Evolutionary conservation across 192 early-diverging fungal species (phyloP).

Genomic region (Umbelopsis isabellina): DNA sequence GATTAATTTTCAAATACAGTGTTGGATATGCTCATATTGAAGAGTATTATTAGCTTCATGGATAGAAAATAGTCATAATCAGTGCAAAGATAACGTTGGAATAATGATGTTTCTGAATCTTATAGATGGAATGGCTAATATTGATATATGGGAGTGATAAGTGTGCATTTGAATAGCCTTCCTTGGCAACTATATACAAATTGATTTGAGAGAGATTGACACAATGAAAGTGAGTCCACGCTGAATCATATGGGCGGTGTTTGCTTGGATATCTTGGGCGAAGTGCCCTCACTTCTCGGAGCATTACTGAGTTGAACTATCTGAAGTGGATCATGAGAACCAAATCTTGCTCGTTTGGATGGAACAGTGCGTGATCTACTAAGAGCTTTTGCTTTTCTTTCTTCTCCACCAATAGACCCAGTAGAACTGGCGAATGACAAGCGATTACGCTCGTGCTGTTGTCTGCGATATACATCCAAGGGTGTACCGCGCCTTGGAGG

Average conservation of each 20-base stretch:
- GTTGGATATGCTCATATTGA: too few species aligned
- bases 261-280: slow-evolving; percentile 1
- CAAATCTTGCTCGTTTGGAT: slow-evolving; percentile 31
- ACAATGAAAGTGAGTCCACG: not conserved
- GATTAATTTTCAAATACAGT: too few species aligned
- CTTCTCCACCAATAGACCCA: slow-evolving; percentile 3
- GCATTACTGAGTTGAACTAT: slow-evolving; percentile 29
- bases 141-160: too few species aligned
- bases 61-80: too few species aligned
- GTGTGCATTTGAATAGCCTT: too few species aligned
- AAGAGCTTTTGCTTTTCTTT: slow-evolving; percentile 6
- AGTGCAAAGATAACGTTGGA: too few species aligned
- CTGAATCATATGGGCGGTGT: not conserved
- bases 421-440: slow-evolving; percentile 3
- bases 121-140: too few species aligned
- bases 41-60: too few species aligned
- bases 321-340: slow-evolving; percentile 35
- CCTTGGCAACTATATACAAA: too few species aligned
- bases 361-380: slow-evolving; percentile 32
- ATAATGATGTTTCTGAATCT: too few species aligned
- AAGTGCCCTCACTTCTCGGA: slow-evolving; percentile 13
- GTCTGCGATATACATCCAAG: slow-evolving; percentile 16
- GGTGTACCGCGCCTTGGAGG: slow-evolving; percentile 14
- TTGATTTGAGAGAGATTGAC: not conserved
- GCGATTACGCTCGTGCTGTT: slow-evolving; percentile 10